Conservation (phyloP, 805 yeast species). For the Lipomyces oligophaga region DNA sequence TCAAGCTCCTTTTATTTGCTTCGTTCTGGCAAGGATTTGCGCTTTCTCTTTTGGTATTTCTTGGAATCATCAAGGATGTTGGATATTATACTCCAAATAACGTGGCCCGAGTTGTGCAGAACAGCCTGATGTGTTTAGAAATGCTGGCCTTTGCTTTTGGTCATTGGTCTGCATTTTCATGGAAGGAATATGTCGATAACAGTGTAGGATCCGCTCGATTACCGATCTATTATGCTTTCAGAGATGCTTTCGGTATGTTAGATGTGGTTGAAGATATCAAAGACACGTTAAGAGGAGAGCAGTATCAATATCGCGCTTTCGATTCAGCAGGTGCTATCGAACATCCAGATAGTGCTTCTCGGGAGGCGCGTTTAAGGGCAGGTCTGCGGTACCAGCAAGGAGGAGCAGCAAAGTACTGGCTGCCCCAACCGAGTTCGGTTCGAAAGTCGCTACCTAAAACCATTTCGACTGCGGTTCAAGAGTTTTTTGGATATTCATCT, state of each 20-base stretch:
- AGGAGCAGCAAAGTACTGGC: constrained; percentile 83
- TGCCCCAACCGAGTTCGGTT: constrained; percentile 38
- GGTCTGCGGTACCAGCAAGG: constrained; percentile 79
- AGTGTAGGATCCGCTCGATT: constrained; percentile 71
- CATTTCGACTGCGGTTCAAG: constrained; percentile 2
- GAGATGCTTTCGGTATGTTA: constrained; percentile 71
- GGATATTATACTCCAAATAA: constrained; percentile 37
- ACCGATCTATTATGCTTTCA: constrained; percentile 56
- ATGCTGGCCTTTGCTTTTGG: constrained; percentile 79
- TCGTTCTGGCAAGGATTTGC: constrained; percentile 94
- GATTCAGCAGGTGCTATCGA: constrained; percentile 75
- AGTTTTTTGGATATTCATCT: constrained; percentile 7
- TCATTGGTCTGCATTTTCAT: constrained; percentile 85
- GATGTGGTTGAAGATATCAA: constrained; percentile 79
- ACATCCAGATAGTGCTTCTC: constrained; percentile 61
- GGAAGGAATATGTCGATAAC: constrained; percentile 60
- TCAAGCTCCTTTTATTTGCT: constrained; percentile 89
- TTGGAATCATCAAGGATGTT: constrained; percentile 36
- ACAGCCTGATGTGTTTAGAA: constrained; percentile 76
- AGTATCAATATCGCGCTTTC: constrained; percentile 75
- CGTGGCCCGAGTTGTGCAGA: constrained; percentile 63
- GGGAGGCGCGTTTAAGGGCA: constrained; percentile 67
- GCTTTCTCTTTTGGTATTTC: constrained; percentile 43
- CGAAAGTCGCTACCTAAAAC: constrained; percentile 6
- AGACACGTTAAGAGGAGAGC: constrained; percentile 61